Evolutionary conservation across 2,329 filamentous ascomycete species (phyloP).

Genomic region (Claviceps humidiphila): DNA sequence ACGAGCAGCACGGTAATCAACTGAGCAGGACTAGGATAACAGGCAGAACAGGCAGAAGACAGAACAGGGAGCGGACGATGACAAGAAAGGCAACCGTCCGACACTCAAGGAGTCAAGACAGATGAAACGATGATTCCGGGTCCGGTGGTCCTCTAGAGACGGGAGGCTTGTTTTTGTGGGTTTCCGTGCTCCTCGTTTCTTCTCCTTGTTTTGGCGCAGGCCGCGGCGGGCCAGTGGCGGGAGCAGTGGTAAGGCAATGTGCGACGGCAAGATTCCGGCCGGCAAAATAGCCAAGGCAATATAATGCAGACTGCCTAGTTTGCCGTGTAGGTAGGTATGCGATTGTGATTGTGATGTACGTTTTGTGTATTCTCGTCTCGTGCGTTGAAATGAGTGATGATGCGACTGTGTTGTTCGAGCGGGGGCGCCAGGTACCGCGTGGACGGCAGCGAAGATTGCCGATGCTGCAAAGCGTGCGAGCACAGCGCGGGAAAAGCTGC

Average conservation of each 20-base stretch:
- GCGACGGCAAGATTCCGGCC: no score
- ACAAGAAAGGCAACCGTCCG: background rate
- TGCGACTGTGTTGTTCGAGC: background rate
- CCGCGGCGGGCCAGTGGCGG: conserved; percentile 1
- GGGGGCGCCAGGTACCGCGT: background rate
- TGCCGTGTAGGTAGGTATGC: no score
- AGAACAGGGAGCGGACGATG: background rate
- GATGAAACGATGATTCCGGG: background rate
- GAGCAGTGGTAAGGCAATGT: background rate
- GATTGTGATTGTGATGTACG: no score
- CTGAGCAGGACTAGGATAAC: background rate
- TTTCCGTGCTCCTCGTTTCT: background rate
- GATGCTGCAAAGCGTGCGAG: no score
- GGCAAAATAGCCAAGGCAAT: background rate
- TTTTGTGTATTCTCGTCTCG: no score
- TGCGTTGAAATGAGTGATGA: no score
- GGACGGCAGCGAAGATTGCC: background rate
- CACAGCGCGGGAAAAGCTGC: no score
- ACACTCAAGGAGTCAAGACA: background rate
- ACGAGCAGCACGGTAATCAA: background rate
- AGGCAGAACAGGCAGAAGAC: no score
- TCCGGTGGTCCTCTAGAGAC: background rate
- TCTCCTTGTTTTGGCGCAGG: background rate
- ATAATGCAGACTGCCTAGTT: no score
- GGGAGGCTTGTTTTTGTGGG: background rate